Evolutionary conservation across 768 basidiomycete genomes (phyloP).

Genomic region (Hypholoma sublateritium): DNA sequence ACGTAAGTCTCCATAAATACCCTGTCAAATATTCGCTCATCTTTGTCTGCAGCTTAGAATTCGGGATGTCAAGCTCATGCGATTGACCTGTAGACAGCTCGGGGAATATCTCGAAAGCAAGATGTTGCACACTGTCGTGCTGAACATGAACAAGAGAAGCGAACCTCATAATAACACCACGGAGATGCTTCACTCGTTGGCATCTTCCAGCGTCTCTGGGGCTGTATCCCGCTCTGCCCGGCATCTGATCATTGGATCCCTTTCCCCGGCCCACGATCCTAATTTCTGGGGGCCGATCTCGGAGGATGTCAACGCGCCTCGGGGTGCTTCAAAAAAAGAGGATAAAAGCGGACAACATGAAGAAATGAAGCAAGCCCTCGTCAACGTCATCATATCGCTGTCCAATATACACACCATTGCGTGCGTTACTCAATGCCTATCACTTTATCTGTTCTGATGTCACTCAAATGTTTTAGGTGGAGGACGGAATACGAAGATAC

Average conservation of each 20-base stretch:
- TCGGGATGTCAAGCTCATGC: neutral
- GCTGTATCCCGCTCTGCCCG: neutral
- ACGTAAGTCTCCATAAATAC: neutral
- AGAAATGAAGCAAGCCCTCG: neutral
- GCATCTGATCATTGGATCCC: neutral
- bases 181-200: neutral
- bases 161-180: neutral
- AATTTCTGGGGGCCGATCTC: neutral
- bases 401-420: neutral
- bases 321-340: neutral
- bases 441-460: neutral
- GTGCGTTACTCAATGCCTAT: neutral
- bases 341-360: neutral
- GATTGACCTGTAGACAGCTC: neutral
- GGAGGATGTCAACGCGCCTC: neutral
- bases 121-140: neutral
- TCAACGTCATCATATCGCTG: neutral
- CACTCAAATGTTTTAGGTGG: neutral
- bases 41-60: neutral
- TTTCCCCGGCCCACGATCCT: neutral
- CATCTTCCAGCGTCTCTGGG: neutral
- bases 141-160: neutral
- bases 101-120: neutral
- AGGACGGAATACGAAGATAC: neutral
- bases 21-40: neutral